Base-by-base conservation (phyloP, 768 basidiomycete species). In the Panaeolus papilionaceus region DNA sequence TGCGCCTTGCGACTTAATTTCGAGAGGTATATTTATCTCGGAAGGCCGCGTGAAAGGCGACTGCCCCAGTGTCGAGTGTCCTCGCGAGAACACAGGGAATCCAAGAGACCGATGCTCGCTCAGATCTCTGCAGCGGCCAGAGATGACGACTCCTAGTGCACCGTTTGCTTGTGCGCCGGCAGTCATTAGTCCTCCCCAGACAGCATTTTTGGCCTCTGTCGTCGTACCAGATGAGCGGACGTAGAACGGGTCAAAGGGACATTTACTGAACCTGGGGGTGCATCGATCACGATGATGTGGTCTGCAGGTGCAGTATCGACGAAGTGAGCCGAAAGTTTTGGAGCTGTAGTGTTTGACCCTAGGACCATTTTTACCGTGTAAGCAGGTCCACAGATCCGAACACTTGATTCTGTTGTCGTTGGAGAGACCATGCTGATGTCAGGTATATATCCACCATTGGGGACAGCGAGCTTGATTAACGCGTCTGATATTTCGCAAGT, bases 131-230 rank as follows among this genome's bases (percentile, higher is more conserved):
- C 92, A 94, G 16, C 94, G 87, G 10, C 94, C 94, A 51, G 91
- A 92, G 67, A 97, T 91, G 47, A 97, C 82, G 58, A 92, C 93
- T 11, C 93, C 95, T 26, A 81, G 80, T 12, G 89, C 89, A 20
- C 85, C 85, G 66, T 90, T 88, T 12, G 87, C 85, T 73, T 88
- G 86, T 1, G 95, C 95, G 23, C 93, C 93, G 0, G 93, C 92
- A 11, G 93, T 89, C 94, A 95, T 94, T 62, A 94, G 87, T 20
- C 95, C 95, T 26, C 95, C 95, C 95, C 95, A 97, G 6, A 95
- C 92, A 4, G 94, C 94, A 71, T 89, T 92, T 77, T 91, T 91
- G 33, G 84, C 80, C 65, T 88, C 93, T 91, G 75, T 37, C 44
- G 47, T 62, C 23, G 63, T 42, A 66, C 61, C 42, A 65, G 66